Conservation (phyloP, 2,329 filamentous ascomycete genomes). For the Aureobasidium sp. region DNA sequence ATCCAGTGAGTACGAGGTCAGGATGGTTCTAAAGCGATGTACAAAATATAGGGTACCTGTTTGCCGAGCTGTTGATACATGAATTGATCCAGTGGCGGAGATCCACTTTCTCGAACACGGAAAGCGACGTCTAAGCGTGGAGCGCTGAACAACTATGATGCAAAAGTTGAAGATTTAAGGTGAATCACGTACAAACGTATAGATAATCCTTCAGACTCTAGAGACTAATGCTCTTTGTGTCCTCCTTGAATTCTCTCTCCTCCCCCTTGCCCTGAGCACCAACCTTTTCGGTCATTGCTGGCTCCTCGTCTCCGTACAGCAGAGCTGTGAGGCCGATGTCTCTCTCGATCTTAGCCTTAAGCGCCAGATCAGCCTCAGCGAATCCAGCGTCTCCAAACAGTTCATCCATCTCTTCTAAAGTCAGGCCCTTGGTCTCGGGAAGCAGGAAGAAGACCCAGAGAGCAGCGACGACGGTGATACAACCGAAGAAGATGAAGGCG, state of each 20-base stretch:
- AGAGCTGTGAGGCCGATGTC: constrained; percentile 20
- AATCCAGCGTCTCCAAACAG: constrained; percentile 30
- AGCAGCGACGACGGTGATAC: constrained; percentile 18
- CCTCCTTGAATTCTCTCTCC: constrained; percentile 6
- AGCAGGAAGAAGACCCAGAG: constrained; percentile 23
- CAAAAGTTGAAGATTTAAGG: neutral
- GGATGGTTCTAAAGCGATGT: too few relatives aligned
- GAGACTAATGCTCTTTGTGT: neutral
- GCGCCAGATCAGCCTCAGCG: constrained; percentile 18
- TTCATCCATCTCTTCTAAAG: constrained; percentile 26
- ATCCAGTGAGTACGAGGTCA: too few relatives aligned
- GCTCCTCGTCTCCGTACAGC: constrained; percentile 17
- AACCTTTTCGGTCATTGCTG: neutral
- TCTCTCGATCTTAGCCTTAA: constrained; percentile 19
- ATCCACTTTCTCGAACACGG: too few relatives aligned
- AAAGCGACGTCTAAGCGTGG: too few relatives aligned
- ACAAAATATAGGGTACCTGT: too few relatives aligned
- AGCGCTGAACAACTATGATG: neutral
- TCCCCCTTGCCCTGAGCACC: neutral
- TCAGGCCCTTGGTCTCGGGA: constrained; percentile 25
- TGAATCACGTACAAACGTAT: neutral
- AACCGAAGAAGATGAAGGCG: constrained; percentile 22
- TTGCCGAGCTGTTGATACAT: too few relatives aligned
- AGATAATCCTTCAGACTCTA: neutral
- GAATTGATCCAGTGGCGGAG: too few relatives aligned